These are phyloP conservation scores for Podospora pseudoanserina DNA, from an alignment of 495 filamentous ascomycete genomes.

Conservation along the genomic window DNA sequence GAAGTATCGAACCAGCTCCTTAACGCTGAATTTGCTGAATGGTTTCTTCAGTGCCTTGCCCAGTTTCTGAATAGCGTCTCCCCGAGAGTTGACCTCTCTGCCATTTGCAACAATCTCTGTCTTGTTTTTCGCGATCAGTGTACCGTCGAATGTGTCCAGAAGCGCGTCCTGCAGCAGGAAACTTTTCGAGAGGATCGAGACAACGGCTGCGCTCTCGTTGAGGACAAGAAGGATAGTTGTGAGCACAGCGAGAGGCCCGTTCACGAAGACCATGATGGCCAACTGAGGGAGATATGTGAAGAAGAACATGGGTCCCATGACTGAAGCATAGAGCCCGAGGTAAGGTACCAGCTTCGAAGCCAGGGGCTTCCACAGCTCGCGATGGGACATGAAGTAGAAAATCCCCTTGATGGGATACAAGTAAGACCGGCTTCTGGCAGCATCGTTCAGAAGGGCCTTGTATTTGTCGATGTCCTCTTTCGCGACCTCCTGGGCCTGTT, in stretches of 20 bases:
- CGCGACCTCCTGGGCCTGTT: conserved; percentile 51
- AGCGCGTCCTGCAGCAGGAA: conserved; percentile 77
- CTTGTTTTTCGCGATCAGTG: conserved; percentile 56
- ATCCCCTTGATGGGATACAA: conserved; percentile 83
- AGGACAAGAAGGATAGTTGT: conserved; percentile 75
- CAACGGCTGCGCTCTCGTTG: conserved; percentile 75
- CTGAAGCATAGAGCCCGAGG: conserved; percentile 60
- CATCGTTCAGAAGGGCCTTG: conserved; percentile 53
- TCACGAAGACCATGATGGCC: conserved; percentile 73
- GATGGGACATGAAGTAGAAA: conserved; percentile 68
- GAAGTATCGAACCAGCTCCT: conserved; percentile 65
- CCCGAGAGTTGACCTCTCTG: conserved; percentile 60
- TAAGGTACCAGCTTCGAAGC: conserved; percentile 65
- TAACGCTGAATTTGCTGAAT: conserved; percentile 62
- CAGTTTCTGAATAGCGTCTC: conserved; percentile 63
- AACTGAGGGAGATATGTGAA: conserved; percentile 90
- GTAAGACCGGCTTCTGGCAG: conserved; percentile 71
- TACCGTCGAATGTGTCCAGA: conserved; percentile 88
- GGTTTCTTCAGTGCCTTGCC: conserved; percentile 71
- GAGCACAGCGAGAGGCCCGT: conserved; percentile 77
- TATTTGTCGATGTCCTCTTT: conserved; percentile 57
- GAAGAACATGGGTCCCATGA: conserved; percentile 74
- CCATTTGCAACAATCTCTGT: conserved; percentile 63
- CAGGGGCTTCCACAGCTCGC: conserved; percentile 64
- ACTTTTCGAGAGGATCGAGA: conserved; percentile 66